Evolutionary conservation across 2,329 filamentous ascomycete genomes (phyloP), one percentile per base, ranked within the genome.

Genomic region (Nigrospora oryzae): DNA sequence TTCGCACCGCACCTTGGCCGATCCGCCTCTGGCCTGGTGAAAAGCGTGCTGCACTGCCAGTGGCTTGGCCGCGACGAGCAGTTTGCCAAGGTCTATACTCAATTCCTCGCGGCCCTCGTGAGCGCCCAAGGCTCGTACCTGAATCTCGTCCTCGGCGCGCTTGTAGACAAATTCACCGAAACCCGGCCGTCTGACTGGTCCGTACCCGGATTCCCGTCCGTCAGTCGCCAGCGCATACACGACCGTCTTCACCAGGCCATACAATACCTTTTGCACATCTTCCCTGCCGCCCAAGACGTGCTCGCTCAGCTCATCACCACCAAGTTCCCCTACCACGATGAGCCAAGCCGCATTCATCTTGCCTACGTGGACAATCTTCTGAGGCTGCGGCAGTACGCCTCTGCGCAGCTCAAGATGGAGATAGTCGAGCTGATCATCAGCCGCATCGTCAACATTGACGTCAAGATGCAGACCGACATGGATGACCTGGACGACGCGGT

Each of bases 401-500:
- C 23, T 5, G 83, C 88, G 0, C 83, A 86, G 47, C 68, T 96
- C 33, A 83, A 84, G 49, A 79, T 84, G 8, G 86, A 94, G 49
- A 81, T 97, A 19, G 75, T 95, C 51, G 83, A 89, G 45, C 69
- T 95, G 12, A 84, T 97, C 40, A 84, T 89, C 36, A 86, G 91
- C 54, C 83, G 87, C 50, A 74, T 97, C 8, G 88, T 97, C 57
- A 93, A 93, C 65, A 87, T 97, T 47, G 93, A 98, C 60, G 89
- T 95, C 1, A 87, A 96, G 60, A 93, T 97, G 63, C 91, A 96
- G 64, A 79, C 90, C 41, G 90, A 97, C 57, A 71, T 97, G 56
- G 89, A 97, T 50, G 90, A 97, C 55, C 70, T 95, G 49, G 91
- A 96, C 50, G 91, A 97, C 51, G 87, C 94, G 45, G 74, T 89